Evolutionary conservation across 306 rosid species (phyloP).

Genomic region (Sesbania bispinosa): DNA sequence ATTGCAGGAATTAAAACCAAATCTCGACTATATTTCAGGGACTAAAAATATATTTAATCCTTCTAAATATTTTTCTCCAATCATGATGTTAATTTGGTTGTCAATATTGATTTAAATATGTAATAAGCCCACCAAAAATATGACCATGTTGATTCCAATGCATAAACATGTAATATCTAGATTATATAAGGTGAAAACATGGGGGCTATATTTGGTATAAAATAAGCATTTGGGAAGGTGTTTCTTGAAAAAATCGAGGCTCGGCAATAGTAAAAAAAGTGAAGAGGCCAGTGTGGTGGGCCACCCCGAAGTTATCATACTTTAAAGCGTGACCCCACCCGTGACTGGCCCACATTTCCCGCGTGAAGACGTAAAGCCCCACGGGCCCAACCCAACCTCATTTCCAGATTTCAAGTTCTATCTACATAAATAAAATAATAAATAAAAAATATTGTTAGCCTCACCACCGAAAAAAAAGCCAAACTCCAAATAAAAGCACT

Average conservation of each 20-base stretch:
- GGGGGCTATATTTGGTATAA: background rate
- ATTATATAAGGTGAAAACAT: background rate
- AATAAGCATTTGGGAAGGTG: background rate
- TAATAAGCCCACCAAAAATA: background rate
- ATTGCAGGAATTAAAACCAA: too few species aligned
- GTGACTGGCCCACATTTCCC: constrained; percentile 43
- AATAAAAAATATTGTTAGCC: background rate
- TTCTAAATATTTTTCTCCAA: too few species aligned
- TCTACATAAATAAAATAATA: background rate
- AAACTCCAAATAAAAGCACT: constrained; percentile 1
- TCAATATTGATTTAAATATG: too few species aligned
- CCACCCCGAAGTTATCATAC: background rate
- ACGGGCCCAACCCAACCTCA: constrained; percentile 2
- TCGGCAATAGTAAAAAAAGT: background rate
- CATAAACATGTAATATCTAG: background rate
- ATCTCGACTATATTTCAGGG: too few species aligned
- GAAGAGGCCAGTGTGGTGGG: background rate
- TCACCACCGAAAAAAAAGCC: constrained; percentile 8
- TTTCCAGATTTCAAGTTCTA: background rate
- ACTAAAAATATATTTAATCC: too few species aligned
- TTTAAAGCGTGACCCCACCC: constrained; percentile 21
- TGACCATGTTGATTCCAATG: background rate
- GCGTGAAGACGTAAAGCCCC: constrained; percentile 32
- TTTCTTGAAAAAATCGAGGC: constrained; percentile 6
- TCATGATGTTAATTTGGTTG: background rate